These are phyloP conservation scores for Colletotrichum sp. DNA, from an alignment of 2,329 filamentous ascomycete genomes.

Conservation along the genomic window DNA sequence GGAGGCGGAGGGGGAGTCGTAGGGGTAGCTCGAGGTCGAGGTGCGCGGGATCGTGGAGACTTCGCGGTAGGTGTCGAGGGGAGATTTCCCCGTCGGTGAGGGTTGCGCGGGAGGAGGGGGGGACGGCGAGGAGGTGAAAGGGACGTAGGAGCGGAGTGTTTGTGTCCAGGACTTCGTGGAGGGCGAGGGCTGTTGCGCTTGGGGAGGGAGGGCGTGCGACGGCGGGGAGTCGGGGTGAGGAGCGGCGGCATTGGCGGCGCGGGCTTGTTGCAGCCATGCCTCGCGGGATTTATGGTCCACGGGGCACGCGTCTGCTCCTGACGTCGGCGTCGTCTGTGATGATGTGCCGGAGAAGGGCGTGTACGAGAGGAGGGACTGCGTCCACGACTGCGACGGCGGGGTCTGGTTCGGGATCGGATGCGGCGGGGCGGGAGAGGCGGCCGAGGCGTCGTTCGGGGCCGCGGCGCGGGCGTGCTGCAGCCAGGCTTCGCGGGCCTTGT, in stretches of 20 bases:
- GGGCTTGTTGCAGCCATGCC: constrained; percentile 80
- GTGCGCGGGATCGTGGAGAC: constrained; percentile 81
- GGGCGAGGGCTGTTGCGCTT: constrained; percentile 23
- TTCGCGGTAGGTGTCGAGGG: constrained; percentile 71
- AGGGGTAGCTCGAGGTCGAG: constrained; percentile 33
- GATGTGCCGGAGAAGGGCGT: constrained; percentile 29
- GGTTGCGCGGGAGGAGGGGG: constrained; percentile 12
- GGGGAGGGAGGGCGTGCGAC: constrained; percentile 1
- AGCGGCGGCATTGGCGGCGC: constrained; percentile 45
- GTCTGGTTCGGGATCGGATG: constrained; percentile 26
- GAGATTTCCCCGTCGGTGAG: constrained; percentile 7
- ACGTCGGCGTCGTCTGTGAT: constrained; percentile 13
- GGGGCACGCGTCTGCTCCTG: constrained; percentile 65
- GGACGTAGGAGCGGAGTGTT: constrained; percentile 45
- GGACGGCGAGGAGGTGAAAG: constrained; percentile 40
- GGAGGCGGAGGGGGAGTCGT: constrained; percentile 27
- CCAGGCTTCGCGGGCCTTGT: constrained; percentile 85
- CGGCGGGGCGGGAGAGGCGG: constrained; percentile 24
- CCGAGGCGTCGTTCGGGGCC: constrained; percentile 38
- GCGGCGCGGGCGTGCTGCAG: constrained; percentile 69
- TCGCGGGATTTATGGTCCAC: constrained; percentile 91
- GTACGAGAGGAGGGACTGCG: constrained; percentile 45
- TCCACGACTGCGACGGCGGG: constrained; percentile 41
- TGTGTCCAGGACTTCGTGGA: constrained; percentile 40
- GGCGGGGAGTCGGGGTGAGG: neutral